phyloP scores from a whole-genome alignment of 257 asterid species.

The Nicotiana paniculata region DNA sequence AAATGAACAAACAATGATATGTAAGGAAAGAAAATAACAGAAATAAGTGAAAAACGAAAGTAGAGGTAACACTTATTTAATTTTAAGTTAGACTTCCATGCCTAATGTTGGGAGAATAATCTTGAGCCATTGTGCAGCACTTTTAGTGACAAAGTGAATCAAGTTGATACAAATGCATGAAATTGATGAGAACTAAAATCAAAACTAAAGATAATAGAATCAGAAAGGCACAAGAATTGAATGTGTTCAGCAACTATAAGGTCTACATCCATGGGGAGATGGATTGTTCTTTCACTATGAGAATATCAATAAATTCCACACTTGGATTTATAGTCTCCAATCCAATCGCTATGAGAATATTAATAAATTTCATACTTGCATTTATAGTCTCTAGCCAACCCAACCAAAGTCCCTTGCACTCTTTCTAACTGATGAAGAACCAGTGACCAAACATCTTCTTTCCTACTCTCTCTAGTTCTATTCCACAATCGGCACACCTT shows the following conservation, averaged over 20 bases:
- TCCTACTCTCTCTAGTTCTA: constrained; percentile 2
- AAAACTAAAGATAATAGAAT: background rate
- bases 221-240: background rate
- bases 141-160: background rate
- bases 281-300: background rate
- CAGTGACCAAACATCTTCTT: background rate
- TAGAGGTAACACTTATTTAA: background rate
- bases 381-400: background rate
- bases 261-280: background rate
- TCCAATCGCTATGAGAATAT: background rate
- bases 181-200: background rate
- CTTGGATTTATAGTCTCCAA: background rate
- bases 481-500: background rate
- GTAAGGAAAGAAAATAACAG: background rate
- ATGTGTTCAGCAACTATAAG: background rate
- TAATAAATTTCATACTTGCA: background rate
- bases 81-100: background rate
- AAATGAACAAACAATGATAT: constrained; percentile 7
- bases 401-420: background rate
- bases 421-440: constrained; percentile 4
- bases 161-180: background rate
- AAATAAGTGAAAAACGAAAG: background rate
- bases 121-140: background rate
- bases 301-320: background rate
- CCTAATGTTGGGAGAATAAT: background rate